Conservation (phyloP, 768 basidiomycete genomes). For the Thelephora ganbajun region DNA sequence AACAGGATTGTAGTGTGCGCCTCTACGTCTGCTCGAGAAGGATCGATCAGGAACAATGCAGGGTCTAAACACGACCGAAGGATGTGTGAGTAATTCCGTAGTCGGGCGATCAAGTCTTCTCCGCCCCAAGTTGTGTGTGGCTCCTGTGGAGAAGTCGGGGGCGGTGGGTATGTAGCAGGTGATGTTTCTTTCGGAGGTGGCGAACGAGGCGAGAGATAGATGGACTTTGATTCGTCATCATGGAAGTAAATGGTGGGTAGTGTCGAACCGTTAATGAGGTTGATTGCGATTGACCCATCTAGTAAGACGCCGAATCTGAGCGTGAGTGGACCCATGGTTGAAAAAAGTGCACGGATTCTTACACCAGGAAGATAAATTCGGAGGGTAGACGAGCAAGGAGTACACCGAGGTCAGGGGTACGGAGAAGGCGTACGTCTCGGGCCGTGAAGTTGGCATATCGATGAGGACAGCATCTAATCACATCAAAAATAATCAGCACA, state of each 20-base stretch:
- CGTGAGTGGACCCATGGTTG: conserved; percentile 11
- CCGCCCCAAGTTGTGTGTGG: conserved; percentile 65
- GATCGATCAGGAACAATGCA: conserved; percentile 81
- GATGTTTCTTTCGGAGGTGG: conserved; percentile 18
- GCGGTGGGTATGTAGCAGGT: conserved; percentile 42
- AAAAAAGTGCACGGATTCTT: conserved; percentile 11
- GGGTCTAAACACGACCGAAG: conserved; percentile 80
- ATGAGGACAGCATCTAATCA: conserved; percentile 67
- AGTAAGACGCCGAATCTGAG: conserved; percentile 9
- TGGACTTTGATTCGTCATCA: conserved; percentile 88
- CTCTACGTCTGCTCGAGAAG: conserved; percentile 85
- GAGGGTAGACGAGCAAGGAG: conserved; percentile 75
- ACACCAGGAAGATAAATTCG: conserved; percentile 80
- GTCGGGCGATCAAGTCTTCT: conserved; percentile 66
- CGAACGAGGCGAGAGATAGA: conserved; percentile 34
- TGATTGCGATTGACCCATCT: conserved; percentile 86
- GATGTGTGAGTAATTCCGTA: conserved; percentile 67
- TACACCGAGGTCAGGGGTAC: conserved; percentile 83
- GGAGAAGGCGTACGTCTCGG: conserved; percentile 93
- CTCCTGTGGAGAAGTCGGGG: conserved; percentile 30
- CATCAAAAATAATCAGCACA: conserved; percentile 5
- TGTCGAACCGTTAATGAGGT: conserved; percentile 74
- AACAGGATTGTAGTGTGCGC: conserved; percentile 78
- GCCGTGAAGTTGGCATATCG: conserved; percentile 67
- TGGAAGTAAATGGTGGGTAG: conserved; percentile 90